Conservation (phyloP, 306 rosid genomes). For the Sicyos baderoa region DNA sequence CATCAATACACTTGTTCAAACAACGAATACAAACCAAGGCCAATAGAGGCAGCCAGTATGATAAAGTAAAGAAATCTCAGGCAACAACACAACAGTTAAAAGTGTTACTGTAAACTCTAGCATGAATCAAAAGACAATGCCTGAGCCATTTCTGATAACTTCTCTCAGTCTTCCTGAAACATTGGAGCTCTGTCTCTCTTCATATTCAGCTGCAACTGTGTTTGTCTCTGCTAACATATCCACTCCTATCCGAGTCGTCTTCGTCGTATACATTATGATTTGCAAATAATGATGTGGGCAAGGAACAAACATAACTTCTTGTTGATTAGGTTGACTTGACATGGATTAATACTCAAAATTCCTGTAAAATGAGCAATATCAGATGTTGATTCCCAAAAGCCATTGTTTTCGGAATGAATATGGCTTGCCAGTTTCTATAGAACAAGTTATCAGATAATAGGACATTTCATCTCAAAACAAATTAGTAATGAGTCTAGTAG, state of each 20-base stretch:
- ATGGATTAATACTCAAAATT: slow-evolving; percentile 6
- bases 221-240: slow-evolving; percentile 9
- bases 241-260: neutral
- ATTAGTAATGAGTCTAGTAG: no score
- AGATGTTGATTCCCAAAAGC: slow-evolving; percentile 1
- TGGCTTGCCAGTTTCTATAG: neutral
- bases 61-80: neutral
- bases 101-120: no score
- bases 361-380: neutral
- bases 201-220: neutral
- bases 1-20: no score
- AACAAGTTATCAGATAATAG: neutral
- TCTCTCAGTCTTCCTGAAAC: neutral
- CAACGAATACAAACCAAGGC: no score
- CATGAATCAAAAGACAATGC: no score
- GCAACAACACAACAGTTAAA: neutral
- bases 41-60: no score
- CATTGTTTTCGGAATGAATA: neutral
- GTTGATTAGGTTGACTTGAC: neutral
- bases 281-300: slow-evolving; percentile 2
- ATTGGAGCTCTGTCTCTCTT: neutral
- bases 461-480: no score
- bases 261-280: slow-evolving; percentile 5
- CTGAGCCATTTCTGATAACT: neutral
- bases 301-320: neutral